phyloP scores from a whole-genome alignment of 306 rosid species.

The Ormosia emarginata region DNA sequence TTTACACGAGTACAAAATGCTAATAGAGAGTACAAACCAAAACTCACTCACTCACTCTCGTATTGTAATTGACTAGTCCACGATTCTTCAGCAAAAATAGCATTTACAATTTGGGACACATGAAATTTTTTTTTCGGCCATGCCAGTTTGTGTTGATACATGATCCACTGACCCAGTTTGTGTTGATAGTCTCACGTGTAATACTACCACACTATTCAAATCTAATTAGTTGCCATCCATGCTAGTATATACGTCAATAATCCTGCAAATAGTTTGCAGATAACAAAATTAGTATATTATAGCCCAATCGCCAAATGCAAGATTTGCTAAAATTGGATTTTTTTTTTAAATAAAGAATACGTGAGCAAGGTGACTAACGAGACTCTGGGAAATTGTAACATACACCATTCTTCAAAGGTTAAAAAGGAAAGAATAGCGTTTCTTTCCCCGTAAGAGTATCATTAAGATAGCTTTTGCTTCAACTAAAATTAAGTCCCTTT shows the following conservation, averaged over 20 bases:
- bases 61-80: neutral
- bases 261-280: slow-evolving; percentile 36
- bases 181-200: neutral
- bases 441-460: too few species aligned
- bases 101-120: slow-evolving; percentile 15
- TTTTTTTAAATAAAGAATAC: neutral
- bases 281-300: neutral
- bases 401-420: too few species aligned
- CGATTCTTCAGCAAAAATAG: slow-evolving; percentile 2
- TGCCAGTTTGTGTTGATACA: too few species aligned
- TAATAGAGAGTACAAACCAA: slow-evolving; percentile 21
- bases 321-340: neutral
- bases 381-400: too few species aligned
- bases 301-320: neutral
- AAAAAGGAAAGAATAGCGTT: too few species aligned
- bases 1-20: too few species aligned
- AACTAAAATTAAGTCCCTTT: too few species aligned
- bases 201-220: neutral
- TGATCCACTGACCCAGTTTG: neutral
- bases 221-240: slow-evolving; percentile 28
- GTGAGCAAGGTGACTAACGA: neutral
- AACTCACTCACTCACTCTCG: neutral
- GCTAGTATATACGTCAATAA: slow-evolving; percentile 30
- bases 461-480: too few species aligned
- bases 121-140: neutral